Base-by-base conservation (phyloP, 768 basidiomycete species). In the Auriscalpium orientale region DNA sequence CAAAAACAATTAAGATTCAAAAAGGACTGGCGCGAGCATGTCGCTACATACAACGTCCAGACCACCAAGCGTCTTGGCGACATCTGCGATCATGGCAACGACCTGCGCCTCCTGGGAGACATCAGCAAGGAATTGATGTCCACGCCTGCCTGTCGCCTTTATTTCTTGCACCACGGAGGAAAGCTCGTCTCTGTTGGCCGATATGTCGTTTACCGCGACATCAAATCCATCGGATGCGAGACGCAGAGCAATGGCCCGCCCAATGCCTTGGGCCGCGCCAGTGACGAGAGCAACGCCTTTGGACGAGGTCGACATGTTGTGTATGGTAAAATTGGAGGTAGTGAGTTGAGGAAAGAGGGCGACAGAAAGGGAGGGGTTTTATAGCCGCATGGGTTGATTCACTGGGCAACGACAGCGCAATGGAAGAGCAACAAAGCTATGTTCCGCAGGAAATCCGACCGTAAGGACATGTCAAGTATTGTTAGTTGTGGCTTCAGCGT, bases 171-270 rank as follows among this genome's bases (percentile, higher is more conserved):
- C 18, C 4, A 54, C 20, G 10, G n/a, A 12, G 13, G 46, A 58
- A 15, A 59, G 49, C 13, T 49, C 55, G 4, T 34, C 21, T 28
- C 7, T 28, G 3, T 18, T 59, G 22, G 10, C 37, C 0, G 56
- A 47, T 9, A 64, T 12, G 51, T 62, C 64, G 15, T 56, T 64
- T 35, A 64, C 53, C 4, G 54, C 54, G 2, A 64, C 28, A 28
- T 64, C 60, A 20, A 44, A 56, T 4, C 60, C 57, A 33, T 64
- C 64, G 12, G 53, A 36, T 4, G 64, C 64, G 40, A 65, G 63
- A n/a, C 60, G 63, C 18, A 64, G 49, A 5, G 64, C 60, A 50
- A 65, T 65, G 4, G 18, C 56, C 20, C 47, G 51, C 9, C 64
- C 63, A 37, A 64, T 54, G 12, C 58, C 64, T 3, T 58, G 55